Base-by-base conservation (phyloP, 2,329 filamentous ascomycete species). In the Graphilbum fragrans region DNA sequence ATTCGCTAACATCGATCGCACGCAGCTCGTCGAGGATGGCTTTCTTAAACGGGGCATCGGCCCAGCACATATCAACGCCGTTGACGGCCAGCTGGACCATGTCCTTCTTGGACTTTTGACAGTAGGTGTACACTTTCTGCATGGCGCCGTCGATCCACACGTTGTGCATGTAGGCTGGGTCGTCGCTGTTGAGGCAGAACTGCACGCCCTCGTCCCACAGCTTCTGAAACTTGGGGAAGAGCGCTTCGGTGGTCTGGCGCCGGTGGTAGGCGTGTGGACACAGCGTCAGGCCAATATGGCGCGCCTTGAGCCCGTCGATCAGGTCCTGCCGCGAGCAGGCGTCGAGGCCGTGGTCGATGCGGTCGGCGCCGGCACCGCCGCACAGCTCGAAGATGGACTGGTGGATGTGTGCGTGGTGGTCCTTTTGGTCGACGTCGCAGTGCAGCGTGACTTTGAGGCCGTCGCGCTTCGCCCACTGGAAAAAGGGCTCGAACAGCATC, bases 151-250 rank as follows among this genome's bases (percentile, higher is more conserved):
- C 86, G 48, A 86, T 86, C 52, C 82, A 79, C 37, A 83, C 60
- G 38, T 86, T 73, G 55, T 86, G 80, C 60, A 87, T 86, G 53
- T 84, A 84, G 8, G 77, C 78, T 43, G 80, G 80, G 53, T 85
- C 80, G 52, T 85, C 80, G 49, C 75, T 81, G 57, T 85, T 85
- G 54, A 86, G 74, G 42, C 75, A 81, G 57, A 85, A 84, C 45
- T 61, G 66, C 21, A 85, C 74, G 0, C 77, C 75, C 3, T 63
- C 63, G 32, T 82, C 70, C 18, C 85, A 58, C 50, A 83, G 79
- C 42, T 60, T 63, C 9, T 75, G 64, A 44, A 85, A 68, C 25
- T 80, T 61, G 41, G 77, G 62, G n/a, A 61, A 55, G 21, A 82
- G 62, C 18, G 58, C 57, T 40, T 61, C 52, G 2, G 78, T 70